phyloP scores from a whole-genome alignment of 495 filamentous ascomycete genomes.

The Sporormia fimetaria region DNA sequence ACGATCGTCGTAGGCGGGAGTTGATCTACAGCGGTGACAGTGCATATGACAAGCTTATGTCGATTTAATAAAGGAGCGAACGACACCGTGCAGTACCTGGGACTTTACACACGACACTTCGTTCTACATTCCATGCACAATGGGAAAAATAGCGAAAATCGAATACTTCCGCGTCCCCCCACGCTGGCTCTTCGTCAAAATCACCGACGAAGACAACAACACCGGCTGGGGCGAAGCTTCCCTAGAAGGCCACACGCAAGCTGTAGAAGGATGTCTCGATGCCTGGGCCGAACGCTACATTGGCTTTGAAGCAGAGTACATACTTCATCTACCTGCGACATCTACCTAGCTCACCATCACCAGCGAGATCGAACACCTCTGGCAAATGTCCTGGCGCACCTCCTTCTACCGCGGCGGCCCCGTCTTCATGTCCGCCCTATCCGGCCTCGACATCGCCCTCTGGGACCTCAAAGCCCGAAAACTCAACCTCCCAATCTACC shows the following conservation, averaged over 20 bases:
- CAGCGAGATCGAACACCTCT: slow-evolving; percentile 72
- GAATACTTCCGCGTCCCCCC: slow-evolving; percentile 67
- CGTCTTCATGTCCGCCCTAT: slow-evolving; percentile 70
- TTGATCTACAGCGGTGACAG: too few relatives aligned
- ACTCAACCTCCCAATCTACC: slow-evolving; percentile 59
- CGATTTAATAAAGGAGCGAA: too few relatives aligned
- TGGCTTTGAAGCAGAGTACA: slow-evolving; percentile 62
- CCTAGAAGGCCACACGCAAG: slow-evolving; percentile 64
- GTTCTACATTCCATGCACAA: slow-evolving; percentile 24
- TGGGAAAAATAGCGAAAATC: slow-evolving; percentile 57
- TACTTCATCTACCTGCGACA: neutral
- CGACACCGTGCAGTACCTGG: too few relatives aligned
- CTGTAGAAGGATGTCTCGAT: slow-evolving; percentile 64
- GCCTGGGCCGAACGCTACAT: slow-evolving; percentile 51
- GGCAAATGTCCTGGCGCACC: slow-evolving; percentile 57
- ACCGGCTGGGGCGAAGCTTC: slow-evolving; percentile 73
- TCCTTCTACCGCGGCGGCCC: slow-evolving; percentile 76
- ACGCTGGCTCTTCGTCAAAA: slow-evolving; percentile 71
- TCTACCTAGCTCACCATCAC: slow-evolving; percentile 14
- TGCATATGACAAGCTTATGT: too few relatives aligned
- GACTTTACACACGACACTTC: neutral
- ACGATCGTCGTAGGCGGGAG: too few relatives aligned
- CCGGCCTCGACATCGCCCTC: slow-evolving; percentile 71
- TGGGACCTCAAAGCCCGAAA: slow-evolving; percentile 62
- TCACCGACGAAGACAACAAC: slow-evolving; percentile 50